Conservation (phyloP, 805 yeast genomes). For the Candida ortonii region DNA sequence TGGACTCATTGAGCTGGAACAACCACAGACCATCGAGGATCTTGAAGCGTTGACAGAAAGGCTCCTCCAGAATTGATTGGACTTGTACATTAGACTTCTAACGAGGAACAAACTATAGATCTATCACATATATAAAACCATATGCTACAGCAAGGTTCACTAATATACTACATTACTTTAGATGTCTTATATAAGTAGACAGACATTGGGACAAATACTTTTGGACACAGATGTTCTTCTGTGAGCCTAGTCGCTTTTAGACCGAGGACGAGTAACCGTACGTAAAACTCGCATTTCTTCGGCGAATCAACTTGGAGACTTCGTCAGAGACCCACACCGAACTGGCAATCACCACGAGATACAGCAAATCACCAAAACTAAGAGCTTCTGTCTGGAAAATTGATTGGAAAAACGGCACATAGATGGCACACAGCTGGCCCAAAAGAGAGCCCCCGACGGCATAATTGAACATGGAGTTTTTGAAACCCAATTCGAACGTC, state of each 20-base stretch:
- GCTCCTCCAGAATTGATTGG: slow-evolving; percentile 33
- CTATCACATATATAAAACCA: no score
- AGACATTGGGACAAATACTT: no score
- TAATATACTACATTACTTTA: no score
- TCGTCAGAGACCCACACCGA: slow-evolving; percentile 87
- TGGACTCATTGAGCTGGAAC: slow-evolving; percentile 68
- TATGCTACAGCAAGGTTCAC: no score
- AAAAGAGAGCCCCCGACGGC: slow-evolving; percentile 85
- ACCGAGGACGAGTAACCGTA: slow-evolving; percentile 32
- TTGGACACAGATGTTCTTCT: no score
- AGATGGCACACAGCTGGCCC: slow-evolving; percentile 92
- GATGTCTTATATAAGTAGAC: no score
- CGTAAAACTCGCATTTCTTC: slow-evolving; percentile 14
- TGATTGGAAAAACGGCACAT: slow-evolving; percentile 87
- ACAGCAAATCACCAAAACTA: slow-evolving; percentile 62
- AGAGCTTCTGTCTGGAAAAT: slow-evolving; percentile 95
- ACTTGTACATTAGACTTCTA: background rate
- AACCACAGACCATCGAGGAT: slow-evolving; percentile 89
- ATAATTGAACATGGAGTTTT: slow-evolving; percentile 86
- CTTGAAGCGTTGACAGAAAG: slow-evolving; percentile 79
- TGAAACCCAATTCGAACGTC: slow-evolving; percentile 74
- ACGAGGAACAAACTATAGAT: no score
- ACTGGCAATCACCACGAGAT: slow-evolving; percentile 64
- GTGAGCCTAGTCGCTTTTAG: no score
- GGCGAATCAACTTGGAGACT: slow-evolving; percentile 53